Conservation (phyloP, 2,329 filamentous ascomycete species). For the Aspergillus sp. region DNA sequence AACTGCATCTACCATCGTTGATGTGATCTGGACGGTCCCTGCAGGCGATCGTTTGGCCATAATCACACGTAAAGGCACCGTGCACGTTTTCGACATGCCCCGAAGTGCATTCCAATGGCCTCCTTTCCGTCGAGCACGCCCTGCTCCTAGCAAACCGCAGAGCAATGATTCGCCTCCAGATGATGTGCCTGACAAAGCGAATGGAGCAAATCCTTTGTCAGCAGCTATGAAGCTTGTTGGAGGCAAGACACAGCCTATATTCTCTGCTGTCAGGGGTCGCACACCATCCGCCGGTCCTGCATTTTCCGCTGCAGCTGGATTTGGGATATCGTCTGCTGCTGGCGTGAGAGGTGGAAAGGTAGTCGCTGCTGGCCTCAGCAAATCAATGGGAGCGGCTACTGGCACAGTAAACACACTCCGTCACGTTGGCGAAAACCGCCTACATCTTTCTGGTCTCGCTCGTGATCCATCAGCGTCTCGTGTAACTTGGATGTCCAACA, state of each 20-base stretch:
- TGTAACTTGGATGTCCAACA: conserved; percentile 42
- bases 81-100: conserved; percentile 87
- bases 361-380: conserved; percentile 46
- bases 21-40: conserved; percentile 80
- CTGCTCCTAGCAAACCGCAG: conserved; percentile 30
- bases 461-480: conserved; percentile 37
- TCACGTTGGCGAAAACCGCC: conserved; percentile 45
- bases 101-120: conserved; percentile 82
- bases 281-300: conserved; percentile 43
- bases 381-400: conserved; percentile 45
- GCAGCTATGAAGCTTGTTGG: conserved; percentile 67
- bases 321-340: conserved; percentile 43
- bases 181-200: conserved; percentile 42
- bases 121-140: conserved; percentile 53
- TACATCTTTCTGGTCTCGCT: conserved; percentile 39
- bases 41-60: conserved; percentile 80
- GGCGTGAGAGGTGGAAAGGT: conserved; percentile 43
- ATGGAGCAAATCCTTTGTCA: conserved; percentile 50
- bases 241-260: conserved; percentile 55
- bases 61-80: conserved; percentile 89
- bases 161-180: conserved; percentile 41
- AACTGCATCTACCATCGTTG: conserved; percentile 85
- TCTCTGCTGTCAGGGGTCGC: conserved; percentile 60
- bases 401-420: conserved; percentile 45
- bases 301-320: conserved; percentile 39